Evolutionary conservation across 1,284 basidiomycete genomes (phyloP).

Genomic region (Cutaneotrichosporon arboriforme): DNA sequence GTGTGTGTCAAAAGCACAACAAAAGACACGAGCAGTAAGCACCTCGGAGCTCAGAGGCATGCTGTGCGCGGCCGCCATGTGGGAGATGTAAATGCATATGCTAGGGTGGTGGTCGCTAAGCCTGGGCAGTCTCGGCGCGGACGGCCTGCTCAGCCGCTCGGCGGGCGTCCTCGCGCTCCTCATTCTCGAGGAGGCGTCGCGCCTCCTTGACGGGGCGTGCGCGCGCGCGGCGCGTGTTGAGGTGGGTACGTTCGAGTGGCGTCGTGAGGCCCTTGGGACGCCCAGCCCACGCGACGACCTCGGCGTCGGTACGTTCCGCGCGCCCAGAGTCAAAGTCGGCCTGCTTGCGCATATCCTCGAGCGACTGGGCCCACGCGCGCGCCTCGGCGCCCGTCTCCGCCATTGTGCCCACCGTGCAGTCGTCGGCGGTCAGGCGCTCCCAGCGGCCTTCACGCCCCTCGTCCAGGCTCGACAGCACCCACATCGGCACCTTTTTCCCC

Average conservation of each 20-base stretch:
- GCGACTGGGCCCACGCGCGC: not conserved
- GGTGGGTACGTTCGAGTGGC: slow-evolving; percentile 28
- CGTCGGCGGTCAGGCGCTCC: not conserved
- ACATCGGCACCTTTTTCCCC: slow-evolving; percentile 3
- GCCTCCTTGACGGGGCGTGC: slow-evolving; percentile 29
- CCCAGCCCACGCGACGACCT: slow-evolving; percentile 26
- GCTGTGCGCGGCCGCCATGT: too few relatives aligned
- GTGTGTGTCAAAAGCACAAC: too few relatives aligned
- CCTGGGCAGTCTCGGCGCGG: not conserved
- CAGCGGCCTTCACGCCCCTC: not conserved
- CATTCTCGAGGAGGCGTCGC: not conserved
- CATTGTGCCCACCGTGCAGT: slow-evolving; percentile 9
- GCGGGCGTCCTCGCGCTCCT: slow-evolving; percentile 2
- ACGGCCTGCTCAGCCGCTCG: not conserved
- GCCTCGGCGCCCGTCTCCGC: not conserved
- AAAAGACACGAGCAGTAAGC: too few relatives aligned
- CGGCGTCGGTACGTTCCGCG: slow-evolving; percentile 19
- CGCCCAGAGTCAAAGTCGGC: not conserved
- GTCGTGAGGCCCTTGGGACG: slow-evolving; percentile 31
- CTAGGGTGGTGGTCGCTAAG: not conserved
- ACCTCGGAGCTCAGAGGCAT: too few relatives aligned
- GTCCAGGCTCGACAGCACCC: slow-evolving; percentile 1
- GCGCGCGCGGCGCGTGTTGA: slow-evolving; percentile 28
- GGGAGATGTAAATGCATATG: slow-evolving; percentile 6
- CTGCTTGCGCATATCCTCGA: slow-evolving; percentile 1